Evolutionary conservation across 2,329 filamentous ascomycete species (phyloP), one percentile per base, ranked within the genome.

Genomic region (Diplodia intermedia): DNA sequence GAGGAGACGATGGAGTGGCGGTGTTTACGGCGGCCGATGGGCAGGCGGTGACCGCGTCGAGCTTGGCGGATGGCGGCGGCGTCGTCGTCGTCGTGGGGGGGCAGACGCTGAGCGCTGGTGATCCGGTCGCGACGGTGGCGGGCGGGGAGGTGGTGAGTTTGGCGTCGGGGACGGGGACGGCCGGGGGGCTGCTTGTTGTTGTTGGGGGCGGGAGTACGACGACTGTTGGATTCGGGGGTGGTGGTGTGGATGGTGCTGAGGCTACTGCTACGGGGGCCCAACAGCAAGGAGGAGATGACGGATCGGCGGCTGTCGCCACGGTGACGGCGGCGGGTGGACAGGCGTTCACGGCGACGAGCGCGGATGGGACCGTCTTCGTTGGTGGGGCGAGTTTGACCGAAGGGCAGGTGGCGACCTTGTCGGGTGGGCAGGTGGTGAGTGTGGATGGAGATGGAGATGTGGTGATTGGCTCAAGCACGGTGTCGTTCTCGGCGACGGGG

Each of bases 331-430:
- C 56, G 29, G 43, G 29, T 5, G 60, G 60, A 18, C 29, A 14
- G 43, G 50, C 31, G 9, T 50, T 52, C 12, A 52, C 43, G 29
- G 60, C 47, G 47, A 52, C 60, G 29, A 63, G 60, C 47, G 29
- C 23, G 29, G 43, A 50, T 36, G 60, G 60, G 5, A 63, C 60
- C 18, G 60, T 63, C 8, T 63, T 23, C 31, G 47, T 63, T 4
- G 60, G 20, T 3, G 60, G 60, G 4, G 29, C 60, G 11, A 63
- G 43, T 47, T n/a, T 52, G 60, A 38, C 29, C 4, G 43, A 31
- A 31, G 60, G 43, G 5, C 43, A 52, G 43, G 15, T n/a, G n/a
- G 60, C 36, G 11, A 63, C 60, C 18, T 14, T 63, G 29, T 5
- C 29, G 6, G 60, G 47, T 11, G 60, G 60, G 1, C 14, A 23